Percentiles rank a stretch among this genome's conserved stretches.
phyloP scores from a whole-genome alignment of 306 rosid genomes.

The Prunus salicina region DNA sequence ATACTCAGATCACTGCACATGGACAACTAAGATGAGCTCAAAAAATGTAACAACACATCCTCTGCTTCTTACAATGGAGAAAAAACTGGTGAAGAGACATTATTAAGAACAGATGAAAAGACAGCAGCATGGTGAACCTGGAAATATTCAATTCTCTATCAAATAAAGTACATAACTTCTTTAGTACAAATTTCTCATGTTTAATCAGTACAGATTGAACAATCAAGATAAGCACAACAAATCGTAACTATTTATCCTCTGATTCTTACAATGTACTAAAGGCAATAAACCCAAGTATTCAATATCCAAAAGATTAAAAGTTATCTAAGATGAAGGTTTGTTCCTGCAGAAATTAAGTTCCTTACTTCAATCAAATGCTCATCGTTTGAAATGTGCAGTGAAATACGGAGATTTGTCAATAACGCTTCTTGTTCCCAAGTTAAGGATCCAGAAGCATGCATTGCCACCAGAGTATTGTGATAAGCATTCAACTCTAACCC shows the following conservation, averaged over 20 bases:
- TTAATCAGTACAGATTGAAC: conserved; percentile 11
- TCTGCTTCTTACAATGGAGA: neutral
- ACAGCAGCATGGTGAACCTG: neutral
- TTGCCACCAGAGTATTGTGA: conserved; percentile 51
- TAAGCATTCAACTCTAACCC: conserved; percentile 79
- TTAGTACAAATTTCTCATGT: neutral
- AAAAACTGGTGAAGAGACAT: neutral
- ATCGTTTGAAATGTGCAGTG: conserved; percentile 84
- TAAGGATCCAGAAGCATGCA: conserved; percentile 83
- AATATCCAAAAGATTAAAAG: conserved; percentile 9
- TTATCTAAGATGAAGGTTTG: conserved; percentile 25
- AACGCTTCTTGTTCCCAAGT: conserved; percentile 87
- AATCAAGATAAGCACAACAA: neutral
- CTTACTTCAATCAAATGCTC: conserved; percentile 65
- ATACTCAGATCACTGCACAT: conserved; percentile 2
- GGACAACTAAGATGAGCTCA: neutral
- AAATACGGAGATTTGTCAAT: conserved; percentile 79
- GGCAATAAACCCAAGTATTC: conserved; percentile 4
- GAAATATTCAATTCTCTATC: conserved; percentile 9
- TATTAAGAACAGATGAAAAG: neutral
- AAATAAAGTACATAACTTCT: conserved; percentile 8
- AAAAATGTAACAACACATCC: conserved; percentile 1
- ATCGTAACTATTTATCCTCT: conserved; percentile 3
- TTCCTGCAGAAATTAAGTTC: conserved; percentile 41
- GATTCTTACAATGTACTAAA: conserved; percentile 19